phyloP scores from a whole-genome alignment of 208 protist species.

The Strigomonas galati region DNA sequence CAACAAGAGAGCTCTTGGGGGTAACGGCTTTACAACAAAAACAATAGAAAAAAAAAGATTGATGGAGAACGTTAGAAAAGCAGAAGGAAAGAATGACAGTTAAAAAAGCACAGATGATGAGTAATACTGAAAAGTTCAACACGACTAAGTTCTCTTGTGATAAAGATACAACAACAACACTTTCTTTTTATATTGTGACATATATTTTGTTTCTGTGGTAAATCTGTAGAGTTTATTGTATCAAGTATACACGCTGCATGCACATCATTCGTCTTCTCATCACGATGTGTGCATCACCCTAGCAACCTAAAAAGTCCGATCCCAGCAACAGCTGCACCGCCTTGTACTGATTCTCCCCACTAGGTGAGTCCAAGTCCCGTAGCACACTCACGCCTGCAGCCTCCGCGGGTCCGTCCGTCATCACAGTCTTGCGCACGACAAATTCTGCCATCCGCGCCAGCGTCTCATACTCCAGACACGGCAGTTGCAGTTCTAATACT shows the following conservation, averaged over 20 bases:
- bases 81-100: too few relatives aligned
- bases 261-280: neutral
- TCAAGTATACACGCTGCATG: neutral
- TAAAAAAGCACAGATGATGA: too few relatives aligned
- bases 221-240: slow-evolving; percentile 6
- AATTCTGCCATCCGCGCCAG: slow-evolving; percentile 39
- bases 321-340: slow-evolving; percentile 42
- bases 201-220: too few relatives aligned
- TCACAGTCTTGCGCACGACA: slow-evolving; percentile 31
- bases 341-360: slow-evolving; percentile 27
- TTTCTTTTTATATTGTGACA: slow-evolving; percentile 1
- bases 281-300: neutral
- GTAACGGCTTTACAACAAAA: neutral
- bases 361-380: slow-evolving; percentile 26
- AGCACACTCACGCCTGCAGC: slow-evolving; percentile 25
- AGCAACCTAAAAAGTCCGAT: slow-evolving; percentile 46
- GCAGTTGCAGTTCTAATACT: slow-evolving; percentile 30
- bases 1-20: too few relatives aligned
- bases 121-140: too few relatives aligned
- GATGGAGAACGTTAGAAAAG: too few relatives aligned
- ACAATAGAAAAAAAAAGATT: slow-evolving; percentile 7
- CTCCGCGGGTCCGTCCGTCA: neutral
- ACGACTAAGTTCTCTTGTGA: neutral
- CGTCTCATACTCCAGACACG: slow-evolving; percentile 28
- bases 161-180: neutral